phyloP scores from a whole-genome alignment of 2,329 filamentous ascomycete genomes.

The Phyllosticta ampelicida region DNA sequence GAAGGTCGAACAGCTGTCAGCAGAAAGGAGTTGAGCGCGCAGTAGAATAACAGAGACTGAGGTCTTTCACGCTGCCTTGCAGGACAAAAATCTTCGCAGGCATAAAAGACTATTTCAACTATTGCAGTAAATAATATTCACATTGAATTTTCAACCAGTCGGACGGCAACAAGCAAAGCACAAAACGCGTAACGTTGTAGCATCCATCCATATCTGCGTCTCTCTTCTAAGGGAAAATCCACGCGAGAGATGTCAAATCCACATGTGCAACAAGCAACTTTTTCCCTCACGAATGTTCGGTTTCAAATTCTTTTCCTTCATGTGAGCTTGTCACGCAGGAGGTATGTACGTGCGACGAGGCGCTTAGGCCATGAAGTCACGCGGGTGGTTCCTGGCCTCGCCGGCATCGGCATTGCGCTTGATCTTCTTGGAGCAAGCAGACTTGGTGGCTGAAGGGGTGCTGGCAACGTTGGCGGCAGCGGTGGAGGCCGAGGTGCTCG shows the following conservation, averaged over 20 bases:
- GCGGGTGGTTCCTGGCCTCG: background rate
- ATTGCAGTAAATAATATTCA: background rate
- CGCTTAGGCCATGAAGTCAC: background rate
- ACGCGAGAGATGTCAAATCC: background rate
- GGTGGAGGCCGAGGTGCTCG: slow-evolving; percentile 7
- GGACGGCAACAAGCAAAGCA: background rate
- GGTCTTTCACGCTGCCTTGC: no score
- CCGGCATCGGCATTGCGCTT: slow-evolving; percentile 1
- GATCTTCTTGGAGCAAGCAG: slow-evolving; percentile 1
- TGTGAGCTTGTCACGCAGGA: background rate
- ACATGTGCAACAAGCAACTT: background rate
- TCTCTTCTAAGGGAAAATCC: background rate
- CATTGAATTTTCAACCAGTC: background rate
- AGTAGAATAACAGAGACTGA: no score
- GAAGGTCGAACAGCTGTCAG: no score
- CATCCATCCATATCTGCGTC: background rate
- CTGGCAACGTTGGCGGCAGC: background rate
- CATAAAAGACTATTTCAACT: background rate
- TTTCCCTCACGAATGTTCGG: background rate
- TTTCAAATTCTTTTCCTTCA: background rate
- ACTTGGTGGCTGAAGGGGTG: slow-evolving; percentile 1
- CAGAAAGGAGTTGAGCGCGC: no score
- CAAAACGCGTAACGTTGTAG: background rate
- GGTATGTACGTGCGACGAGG: background rate
- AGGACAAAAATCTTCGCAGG: background rate